Evolutionary conservation across 176 grass and related monocot species (phyloP).

Genomic region (Hyparrhenia diplandra): DNA sequence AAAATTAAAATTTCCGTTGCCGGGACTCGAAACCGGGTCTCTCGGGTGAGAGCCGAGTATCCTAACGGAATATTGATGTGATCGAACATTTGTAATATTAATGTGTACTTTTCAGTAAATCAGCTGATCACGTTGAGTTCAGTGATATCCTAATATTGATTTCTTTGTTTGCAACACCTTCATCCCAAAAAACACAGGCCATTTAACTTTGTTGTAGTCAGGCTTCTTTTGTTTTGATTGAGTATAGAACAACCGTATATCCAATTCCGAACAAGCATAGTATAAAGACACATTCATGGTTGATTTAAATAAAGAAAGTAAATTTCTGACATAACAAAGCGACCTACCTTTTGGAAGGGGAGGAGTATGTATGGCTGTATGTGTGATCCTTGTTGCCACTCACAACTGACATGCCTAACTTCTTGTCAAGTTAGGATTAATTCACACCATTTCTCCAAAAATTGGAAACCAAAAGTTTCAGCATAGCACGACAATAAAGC

Average conservation of each 20-base stretch:
- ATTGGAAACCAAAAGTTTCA: not conserved
- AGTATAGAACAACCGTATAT: not conserved
- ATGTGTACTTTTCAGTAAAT: too few species aligned
- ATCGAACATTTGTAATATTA: too few species aligned
- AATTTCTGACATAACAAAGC: not conserved
- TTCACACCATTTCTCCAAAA: not conserved
- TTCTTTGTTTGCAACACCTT: not conserved
- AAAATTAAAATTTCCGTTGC: slow-evolving; percentile 48
- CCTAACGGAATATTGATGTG: too few species aligned
- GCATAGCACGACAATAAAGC: not conserved
- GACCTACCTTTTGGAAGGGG: not conserved
- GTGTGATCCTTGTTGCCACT: not conserved
- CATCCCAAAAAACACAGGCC: not conserved
- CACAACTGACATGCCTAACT: not conserved
- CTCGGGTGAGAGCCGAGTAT: slow-evolving; percentile 94
- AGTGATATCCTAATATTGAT: too few species aligned
- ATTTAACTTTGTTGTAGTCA: not conserved
- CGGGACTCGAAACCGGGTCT: slow-evolving; percentile 52
- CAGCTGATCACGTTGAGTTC: too few species aligned
- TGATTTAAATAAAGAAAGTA: not conserved
- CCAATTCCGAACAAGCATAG: not conserved
- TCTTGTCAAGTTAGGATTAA: not conserved
- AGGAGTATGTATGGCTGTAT: not conserved
- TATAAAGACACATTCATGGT: not conserved
- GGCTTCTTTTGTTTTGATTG: not conserved